phyloP scores from a whole-genome alignment of 306 rosid species.

The Acmispon strigosus region DNA sequence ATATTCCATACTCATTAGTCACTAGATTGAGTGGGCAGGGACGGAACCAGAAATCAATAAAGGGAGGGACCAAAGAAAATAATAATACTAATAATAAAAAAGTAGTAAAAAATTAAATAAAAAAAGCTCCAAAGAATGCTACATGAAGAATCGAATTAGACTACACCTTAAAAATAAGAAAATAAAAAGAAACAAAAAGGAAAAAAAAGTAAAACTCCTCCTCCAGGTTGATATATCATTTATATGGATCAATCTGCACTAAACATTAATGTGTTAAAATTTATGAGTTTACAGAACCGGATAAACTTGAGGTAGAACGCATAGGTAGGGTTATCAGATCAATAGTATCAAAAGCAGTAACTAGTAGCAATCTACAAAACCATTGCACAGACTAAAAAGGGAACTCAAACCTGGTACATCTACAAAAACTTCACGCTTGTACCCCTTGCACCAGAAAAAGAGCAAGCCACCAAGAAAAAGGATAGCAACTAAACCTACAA shows the following conservation, averaged over 20 bases:
- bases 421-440: constrained; percentile 61
- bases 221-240: not conserved
- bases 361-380: not conserved
- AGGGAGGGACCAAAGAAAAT: not conserved
- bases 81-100: not conserved
- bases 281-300: not conserved
- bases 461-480: constrained; percentile 49
- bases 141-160: no score
- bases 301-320: not conserved
- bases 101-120: not conserved
- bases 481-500: constrained; percentile 43
- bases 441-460: constrained; percentile 47
- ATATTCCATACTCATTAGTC: not conserved
- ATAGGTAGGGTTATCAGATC: not conserved
- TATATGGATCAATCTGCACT: not conserved
- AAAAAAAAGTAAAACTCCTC: no score
- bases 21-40: not conserved
- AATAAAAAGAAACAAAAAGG: no score
- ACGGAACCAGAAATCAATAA: not conserved
- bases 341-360: not conserved
- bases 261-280: not conserved
- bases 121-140: no score
- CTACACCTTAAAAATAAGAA: no score
- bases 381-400: not conserved
- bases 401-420: constrained; percentile 78